Percentiles rank a stretch among this genome's conserved stretches.
Evolutionary conservation across 1,284 basidiomycete genomes (phyloP).

Genomic region (Vanrija humicola): DNA sequence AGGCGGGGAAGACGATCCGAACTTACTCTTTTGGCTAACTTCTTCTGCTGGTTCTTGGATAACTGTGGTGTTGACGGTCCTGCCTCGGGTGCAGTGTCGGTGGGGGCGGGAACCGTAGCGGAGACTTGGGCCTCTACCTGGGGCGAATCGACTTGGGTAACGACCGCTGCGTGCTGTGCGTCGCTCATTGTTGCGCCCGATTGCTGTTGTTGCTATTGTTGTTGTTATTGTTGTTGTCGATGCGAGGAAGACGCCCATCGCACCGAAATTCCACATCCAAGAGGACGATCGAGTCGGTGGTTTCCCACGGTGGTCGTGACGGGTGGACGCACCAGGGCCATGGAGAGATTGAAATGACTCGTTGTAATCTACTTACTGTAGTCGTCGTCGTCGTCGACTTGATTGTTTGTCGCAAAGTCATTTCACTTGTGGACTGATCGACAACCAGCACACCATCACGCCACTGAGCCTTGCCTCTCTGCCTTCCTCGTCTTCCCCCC

Average conservation of each 20-base stretch:
- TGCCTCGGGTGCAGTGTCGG: background rate
- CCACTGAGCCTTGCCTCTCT: background rate
- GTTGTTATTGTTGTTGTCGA: slow-evolving; percentile 2
- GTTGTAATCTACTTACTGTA: background rate
- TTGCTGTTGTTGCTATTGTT: background rate
- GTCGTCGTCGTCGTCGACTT: background rate
- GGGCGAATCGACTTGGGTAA: background rate
- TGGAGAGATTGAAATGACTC: too few relatives aligned
- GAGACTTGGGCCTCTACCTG: background rate
- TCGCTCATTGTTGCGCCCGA: background rate
- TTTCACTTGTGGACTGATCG: background rate
- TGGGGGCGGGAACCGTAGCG: background rate
- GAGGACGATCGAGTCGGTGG: background rate
- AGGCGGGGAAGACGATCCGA: background rate
- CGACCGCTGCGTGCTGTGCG: background rate
- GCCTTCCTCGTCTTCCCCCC: background rate
- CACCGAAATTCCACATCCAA: too few relatives aligned
- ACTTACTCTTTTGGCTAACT: slow-evolving; percentile 36
- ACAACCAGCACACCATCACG: background rate
- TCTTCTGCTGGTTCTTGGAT: slow-evolving; percentile 35
- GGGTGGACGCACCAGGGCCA: background rate
- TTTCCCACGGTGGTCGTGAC: slow-evolving; percentile 1
- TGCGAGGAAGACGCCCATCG: background rate
- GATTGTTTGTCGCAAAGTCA: too few relatives aligned
- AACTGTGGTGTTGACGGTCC: background rate